Conservation (phyloP, 148 eudicot species). For the Camellia japonica region DNA sequence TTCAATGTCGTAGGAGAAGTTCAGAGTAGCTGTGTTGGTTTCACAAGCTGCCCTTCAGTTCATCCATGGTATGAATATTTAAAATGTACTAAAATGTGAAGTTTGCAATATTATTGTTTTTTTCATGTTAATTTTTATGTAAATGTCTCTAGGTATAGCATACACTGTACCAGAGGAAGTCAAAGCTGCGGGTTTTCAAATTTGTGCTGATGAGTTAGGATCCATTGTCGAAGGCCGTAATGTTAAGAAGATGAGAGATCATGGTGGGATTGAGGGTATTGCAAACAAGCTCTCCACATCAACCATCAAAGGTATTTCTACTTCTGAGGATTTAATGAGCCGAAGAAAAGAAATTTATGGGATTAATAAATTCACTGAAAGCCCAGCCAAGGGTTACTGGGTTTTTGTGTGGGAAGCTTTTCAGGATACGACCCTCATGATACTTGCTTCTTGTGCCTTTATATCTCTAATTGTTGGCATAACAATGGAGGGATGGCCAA, state of each 20-base stretch:
- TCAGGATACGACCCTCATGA: conserved; percentile 84
- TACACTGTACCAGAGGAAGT: conserved; percentile 69
- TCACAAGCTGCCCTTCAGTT: conserved; percentile 92
- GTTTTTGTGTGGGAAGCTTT: conserved; percentile 88
- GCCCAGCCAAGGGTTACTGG: conserved; percentile 63
- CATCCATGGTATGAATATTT: conserved; percentile 50
- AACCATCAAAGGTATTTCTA: conserved; percentile 43
- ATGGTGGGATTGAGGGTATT: conserved; percentile 74
- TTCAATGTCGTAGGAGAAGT: conserved; percentile 55
- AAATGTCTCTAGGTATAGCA: conserved; percentile 51
- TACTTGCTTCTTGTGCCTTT: conserved; percentile 73
- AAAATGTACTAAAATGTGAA: not conserved
- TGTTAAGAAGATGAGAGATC: conserved; percentile 55
- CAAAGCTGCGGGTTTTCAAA: conserved; percentile 68
- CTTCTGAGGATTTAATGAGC: conserved; percentile 44
- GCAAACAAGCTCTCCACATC: conserved; percentile 61
- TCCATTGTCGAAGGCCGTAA: conserved; percentile 77
- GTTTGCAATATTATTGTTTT: not conserved
- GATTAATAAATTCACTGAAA: conserved; percentile 65
- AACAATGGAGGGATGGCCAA: conserved; percentile 80
- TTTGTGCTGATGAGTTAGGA: conserved; percentile 80
- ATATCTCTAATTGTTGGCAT: conserved; percentile 77
- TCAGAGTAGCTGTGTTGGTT: conserved; percentile 76
- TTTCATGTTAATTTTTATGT: conserved; percentile 12
- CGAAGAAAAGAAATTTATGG: conserved; percentile 65